These are phyloP conservation scores for Neopestalotiopsis sp. DNA, from an alignment of 2,329 filamentous ascomycete species.

Conservation along the genomic window DNA sequence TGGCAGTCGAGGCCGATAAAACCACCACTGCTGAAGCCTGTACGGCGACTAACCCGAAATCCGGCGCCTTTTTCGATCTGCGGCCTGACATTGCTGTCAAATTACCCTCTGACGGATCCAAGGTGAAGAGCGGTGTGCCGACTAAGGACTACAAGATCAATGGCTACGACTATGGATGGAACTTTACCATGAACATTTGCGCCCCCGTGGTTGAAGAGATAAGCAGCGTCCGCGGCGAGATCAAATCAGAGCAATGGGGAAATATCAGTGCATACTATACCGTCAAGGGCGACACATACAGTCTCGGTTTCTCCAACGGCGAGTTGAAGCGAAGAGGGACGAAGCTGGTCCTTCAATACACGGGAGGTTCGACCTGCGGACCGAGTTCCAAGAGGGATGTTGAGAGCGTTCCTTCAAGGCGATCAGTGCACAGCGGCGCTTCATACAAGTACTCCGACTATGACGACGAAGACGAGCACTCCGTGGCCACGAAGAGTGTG, in stretches of 20 bases:
- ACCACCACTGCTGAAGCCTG: conserved; percentile 53
- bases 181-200: conserved; percentile 87
- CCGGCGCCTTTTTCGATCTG: conserved; percentile 64
- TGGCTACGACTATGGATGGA: conserved; percentile 78
- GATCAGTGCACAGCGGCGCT: conserved; percentile 41
- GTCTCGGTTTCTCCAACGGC: conserved; percentile 72
- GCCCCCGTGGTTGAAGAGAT: conserved; percentile 73
- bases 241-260: conserved; percentile 65
- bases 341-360: conserved; percentile 79
- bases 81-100: conserved; percentile 57
- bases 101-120: conserved; percentile 45
- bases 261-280: conserved; percentile 83
- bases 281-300: conserved; percentile 68
- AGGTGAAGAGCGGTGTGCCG: conserved; percentile 42
- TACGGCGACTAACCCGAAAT: conserved; percentile 57
- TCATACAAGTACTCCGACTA: conserved; percentile 32
- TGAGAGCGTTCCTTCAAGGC: conserved; percentile 30
- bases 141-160: conserved; percentile 65
- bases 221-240: conserved; percentile 61
- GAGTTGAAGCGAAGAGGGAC: conserved; percentile 65
- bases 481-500: conserved; percentile 21
- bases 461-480: conserved; percentile 37
- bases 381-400: conserved; percentile 43
- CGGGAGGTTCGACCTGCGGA: conserved; percentile 76
- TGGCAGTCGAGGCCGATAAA: conserved; percentile 41